Evolutionary conservation across 495 filamentous ascomycete genomes (phyloP).

Genomic region (Tuber aestivum): DNA sequence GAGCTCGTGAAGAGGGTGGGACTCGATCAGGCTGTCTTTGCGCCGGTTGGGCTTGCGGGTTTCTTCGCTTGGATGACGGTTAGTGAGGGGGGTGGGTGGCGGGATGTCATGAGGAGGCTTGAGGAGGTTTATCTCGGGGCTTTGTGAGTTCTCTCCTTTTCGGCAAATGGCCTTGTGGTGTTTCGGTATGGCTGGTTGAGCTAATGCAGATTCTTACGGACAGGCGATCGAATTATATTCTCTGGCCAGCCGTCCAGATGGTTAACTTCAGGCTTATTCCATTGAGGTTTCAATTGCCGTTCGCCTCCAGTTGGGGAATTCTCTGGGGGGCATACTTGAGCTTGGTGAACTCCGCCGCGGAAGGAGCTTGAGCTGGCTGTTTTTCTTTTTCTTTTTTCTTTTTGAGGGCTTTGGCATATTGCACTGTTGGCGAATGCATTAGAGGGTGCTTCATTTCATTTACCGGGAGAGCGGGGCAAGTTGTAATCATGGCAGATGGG

Average conservation of each 20-base stretch:
- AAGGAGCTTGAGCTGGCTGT: conserved; percentile 43
- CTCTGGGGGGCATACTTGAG: conserved; percentile 98
- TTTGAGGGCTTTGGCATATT: background rate
- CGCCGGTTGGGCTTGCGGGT: conserved; percentile 64
- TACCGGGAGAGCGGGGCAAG: background rate
- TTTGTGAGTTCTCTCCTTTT: conserved; percentile 17
- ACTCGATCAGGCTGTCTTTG: conserved; percentile 92
- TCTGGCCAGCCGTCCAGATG: conserved; percentile 95
- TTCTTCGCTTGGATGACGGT: conserved; percentile 91
- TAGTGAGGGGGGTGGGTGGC: conserved; percentile 81
- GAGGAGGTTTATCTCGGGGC: conserved; percentile 67
- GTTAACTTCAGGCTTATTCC: conserved; percentile 95
- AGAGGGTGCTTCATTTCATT: background rate
- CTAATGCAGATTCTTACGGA: conserved; percentile 42
- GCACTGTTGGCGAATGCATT: background rate
- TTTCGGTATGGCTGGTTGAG: background rate
- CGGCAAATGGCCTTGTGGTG: background rate
- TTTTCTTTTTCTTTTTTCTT: no score
- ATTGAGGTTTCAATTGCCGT: conserved; percentile 93
- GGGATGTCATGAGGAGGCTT: conserved; percentile 74
- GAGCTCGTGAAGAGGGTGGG: conserved; percentile 76
- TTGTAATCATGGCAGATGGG: background rate
- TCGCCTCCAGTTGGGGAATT: conserved; percentile 96
- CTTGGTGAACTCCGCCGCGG: conserved; percentile 81
- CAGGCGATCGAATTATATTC: conserved; percentile 82